Evolutionary conservation across 2,329 filamentous ascomycete species (phyloP).

Genomic region (Anisogramma anomala): DNA sequence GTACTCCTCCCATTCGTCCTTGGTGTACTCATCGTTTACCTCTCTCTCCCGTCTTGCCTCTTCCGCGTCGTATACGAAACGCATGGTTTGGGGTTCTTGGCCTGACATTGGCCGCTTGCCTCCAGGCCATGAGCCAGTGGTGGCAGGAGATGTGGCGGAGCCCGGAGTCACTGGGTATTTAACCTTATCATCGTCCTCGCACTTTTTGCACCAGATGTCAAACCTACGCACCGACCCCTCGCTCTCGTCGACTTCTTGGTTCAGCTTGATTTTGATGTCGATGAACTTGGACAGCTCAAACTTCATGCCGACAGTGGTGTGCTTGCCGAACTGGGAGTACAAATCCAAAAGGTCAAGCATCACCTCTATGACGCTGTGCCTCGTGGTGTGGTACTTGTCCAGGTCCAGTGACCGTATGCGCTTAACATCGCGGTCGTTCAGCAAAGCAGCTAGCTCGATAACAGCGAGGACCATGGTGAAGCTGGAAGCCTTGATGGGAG

Average conservation of each 20-base stretch:
- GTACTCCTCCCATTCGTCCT: slow-evolving; percentile 64
- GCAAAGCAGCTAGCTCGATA: slow-evolving; percentile 65
- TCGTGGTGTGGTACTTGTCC: slow-evolving; percentile 34
- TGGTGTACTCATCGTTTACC: slow-evolving; percentile 56
- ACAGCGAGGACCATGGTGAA: slow-evolving; percentile 75
- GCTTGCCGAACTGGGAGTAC: slow-evolving; percentile 71
- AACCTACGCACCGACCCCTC: slow-evolving; percentile 48
- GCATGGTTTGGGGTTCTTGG: slow-evolving; percentile 55
- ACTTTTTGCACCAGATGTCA: slow-evolving; percentile 46
- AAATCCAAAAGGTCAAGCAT: slow-evolving; percentile 84
- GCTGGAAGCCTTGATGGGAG: slow-evolving; percentile 79
- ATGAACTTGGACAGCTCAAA: slow-evolving; percentile 72
- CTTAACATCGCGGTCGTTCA: slow-evolving; percentile 47
- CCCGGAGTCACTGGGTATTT: slow-evolving; percentile 25
- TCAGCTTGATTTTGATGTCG: slow-evolving; percentile 73
- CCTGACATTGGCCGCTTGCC: slow-evolving; percentile 28
- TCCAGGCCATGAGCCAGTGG: slow-evolving; percentile 27
- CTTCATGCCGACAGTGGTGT: slow-evolving; percentile 60
- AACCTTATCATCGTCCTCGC: slow-evolving; percentile 30
- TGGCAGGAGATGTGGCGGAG: slow-evolving; percentile 29
- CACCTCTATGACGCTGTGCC: slow-evolving; percentile 55
- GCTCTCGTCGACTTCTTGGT: slow-evolving; percentile 61
- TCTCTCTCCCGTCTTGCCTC: slow-evolving; percentile 61
- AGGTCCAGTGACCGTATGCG: slow-evolving; percentile 38
- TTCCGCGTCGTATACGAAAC: slow-evolving; percentile 79